These are phyloP conservation scores for Chaetomiaceae sp. DNA, from an alignment of 2,329 filamentous ascomycete genomes.

Conservation along the genomic window DNA sequence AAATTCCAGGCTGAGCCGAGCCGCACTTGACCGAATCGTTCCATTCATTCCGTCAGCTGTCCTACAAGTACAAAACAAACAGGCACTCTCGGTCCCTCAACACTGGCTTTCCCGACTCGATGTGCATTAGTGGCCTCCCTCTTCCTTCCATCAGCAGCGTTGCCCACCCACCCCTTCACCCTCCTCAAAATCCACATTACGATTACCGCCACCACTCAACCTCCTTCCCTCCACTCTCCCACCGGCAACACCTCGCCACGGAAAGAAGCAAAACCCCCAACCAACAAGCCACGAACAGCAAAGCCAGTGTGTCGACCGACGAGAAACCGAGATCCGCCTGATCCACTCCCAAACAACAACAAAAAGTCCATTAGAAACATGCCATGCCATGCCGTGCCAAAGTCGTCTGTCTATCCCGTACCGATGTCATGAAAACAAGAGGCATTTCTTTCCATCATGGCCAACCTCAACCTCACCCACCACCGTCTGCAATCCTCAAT, in stretches of 20 bases:
- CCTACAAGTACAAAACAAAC: conserved; percentile 16
- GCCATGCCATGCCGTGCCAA: conserved; percentile 12
- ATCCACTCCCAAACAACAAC: conserved; percentile 5
- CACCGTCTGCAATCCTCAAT: neutral
- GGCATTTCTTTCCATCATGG: conserved; percentile 8
- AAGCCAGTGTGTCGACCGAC: neutral
- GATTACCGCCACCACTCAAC: conserved; percentile 6
- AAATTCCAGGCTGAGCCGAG: neutral
- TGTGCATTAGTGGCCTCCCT: too few relatives aligned
- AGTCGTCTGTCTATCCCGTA: conserved; percentile 1
- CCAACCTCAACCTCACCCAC: neutral
- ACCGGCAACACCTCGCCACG: conserved; percentile 1
- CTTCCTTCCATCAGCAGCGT: neutral
- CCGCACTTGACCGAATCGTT: conserved; percentile 8
- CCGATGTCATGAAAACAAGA: conserved; percentile 12
- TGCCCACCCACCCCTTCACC: neutral
- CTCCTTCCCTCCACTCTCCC: neutral
- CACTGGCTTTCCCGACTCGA: neutral
- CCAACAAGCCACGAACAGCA: neutral
- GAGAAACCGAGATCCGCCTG: neutral
- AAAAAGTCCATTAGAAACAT: conserved; percentile 7
- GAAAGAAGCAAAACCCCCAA: neutral
- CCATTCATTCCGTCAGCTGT: conserved; percentile 14
- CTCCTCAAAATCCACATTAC: conserved; percentile 5
- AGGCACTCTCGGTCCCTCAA: neutral